Percentiles rank a stretch among this genome's conserved stretches.
These are phyloP conservation scores for Glebionis coronaria DNA, from an alignment of 129 eudicot species.

Conservation along the genomic window DNA sequence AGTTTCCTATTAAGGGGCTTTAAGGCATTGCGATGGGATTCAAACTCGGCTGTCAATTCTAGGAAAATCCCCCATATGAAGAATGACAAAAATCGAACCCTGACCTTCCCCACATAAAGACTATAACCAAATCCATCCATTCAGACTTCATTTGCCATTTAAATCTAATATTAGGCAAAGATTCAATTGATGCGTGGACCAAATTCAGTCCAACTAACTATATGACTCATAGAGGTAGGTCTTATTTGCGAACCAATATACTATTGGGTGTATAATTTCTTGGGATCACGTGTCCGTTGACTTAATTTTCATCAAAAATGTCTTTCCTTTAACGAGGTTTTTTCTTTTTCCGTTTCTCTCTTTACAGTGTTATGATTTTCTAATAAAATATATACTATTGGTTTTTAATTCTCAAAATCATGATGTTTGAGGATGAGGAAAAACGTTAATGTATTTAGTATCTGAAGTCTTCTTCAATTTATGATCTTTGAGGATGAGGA, in stretches of 20 bases:
- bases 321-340: background rate
- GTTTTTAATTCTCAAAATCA: background rate
- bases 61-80: too few relatives aligned
- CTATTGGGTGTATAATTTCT: background rate
- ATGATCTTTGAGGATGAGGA: constrained; percentile 10
- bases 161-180: background rate
- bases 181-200: constrained; percentile 23
- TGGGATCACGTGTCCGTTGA: constrained; percentile 34
- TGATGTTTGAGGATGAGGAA: too few relatives aligned
- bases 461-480: background rate
- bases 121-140: too few relatives aligned
- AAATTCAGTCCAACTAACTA: constrained; percentile 22
- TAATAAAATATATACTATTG: background rate
- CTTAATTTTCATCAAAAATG: constrained; percentile 7
- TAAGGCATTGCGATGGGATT: too few relatives aligned
- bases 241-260: constrained; percentile 14
- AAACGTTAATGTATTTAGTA: background rate
- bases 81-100: too few relatives aligned
- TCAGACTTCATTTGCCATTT: too few relatives aligned
- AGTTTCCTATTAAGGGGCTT: too few relatives aligned
- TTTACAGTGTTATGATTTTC: background rate
- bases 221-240: constrained; percentile 17
- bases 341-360: constrained; percentile 2
- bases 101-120: too few relatives aligned
- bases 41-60: too few relatives aligned